A percentile compares a stretch with the other conserved stretches of the same genome.
phyloP scores from a whole-genome alignment of 768 basidiomycete genomes.

The Calvatia gigantea region DNA sequence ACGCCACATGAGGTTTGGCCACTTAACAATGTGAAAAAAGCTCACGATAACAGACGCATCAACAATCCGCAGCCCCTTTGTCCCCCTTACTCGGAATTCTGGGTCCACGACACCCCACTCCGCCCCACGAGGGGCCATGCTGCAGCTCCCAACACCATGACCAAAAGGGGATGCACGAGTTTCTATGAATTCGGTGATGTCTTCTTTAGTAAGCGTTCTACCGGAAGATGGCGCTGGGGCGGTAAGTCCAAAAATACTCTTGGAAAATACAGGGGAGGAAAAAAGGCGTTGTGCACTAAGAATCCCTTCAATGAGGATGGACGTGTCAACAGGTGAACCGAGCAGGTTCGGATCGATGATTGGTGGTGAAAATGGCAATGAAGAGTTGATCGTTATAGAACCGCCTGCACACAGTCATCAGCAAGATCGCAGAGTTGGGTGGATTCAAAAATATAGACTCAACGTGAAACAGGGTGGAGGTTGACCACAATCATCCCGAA shows the following conservation, averaged over 20 bases:
- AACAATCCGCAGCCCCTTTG: conserved; percentile 30
- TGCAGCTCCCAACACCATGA: conserved; percentile 29
- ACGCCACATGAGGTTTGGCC: not conserved
- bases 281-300: conserved; percentile 17
- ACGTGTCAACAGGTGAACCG: conserved; percentile 17
- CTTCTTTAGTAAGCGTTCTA: not conserved
- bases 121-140: conserved; percentile 23
- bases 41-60: conserved; percentile 33
- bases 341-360: conserved; percentile 37
- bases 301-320: conserved; percentile 19
- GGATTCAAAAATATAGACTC: too few species aligned
- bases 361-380: conserved; percentile 36
- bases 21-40: not conserved
- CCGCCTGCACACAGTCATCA: not conserved
- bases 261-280: conserved; percentile 6
- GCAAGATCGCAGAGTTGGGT: not conserved
- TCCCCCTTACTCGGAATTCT: conserved; percentile 31
- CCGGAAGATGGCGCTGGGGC: not conserved
- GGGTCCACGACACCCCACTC: conserved; percentile 31
- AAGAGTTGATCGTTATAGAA: conserved; percentile 29
- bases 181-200: not conserved
- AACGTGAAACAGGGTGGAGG: not conserved
- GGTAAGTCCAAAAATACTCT: not conserved
- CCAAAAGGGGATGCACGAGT: not conserved
- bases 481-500: not conserved